Base-by-base conservation (phyloP, 1,139 yeast genomes). In the Suhomyces bolitotheri region DNA sequence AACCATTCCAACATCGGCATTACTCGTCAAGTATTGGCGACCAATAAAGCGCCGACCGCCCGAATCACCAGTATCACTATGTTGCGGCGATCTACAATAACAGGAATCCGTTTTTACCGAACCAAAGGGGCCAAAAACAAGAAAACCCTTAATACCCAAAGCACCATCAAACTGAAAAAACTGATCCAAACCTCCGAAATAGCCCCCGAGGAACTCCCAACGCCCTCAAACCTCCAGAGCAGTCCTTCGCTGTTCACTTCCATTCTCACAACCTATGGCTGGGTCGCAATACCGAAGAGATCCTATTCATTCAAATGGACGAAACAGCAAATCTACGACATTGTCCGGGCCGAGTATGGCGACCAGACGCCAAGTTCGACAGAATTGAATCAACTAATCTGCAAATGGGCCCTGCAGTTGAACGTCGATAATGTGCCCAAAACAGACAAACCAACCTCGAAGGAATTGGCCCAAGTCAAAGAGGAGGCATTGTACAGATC, bases 261-360 rank as follows among this genome's bases (percentile, higher is more conserved):
- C 3, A 29, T 65, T 4, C 31, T 43, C 21, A 60, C 67, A 5
- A 43, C 47, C 1, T 52, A 42, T 31, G 71, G 70, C 4, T 66
- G 74, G 74, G 58, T 56, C 16, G 49, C 51, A 0, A 50, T 68
- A 7, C 64, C 63, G 3, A 51, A 50, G 29, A 40, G 49, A 6
- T 54, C 48, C 30, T 62, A 53, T 34, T 58, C 62, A 7, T 45
- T 49, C 23, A 46, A 51, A 15, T 64, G 71, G 71, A 64, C 70
- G 4, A 40, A 47, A 25, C 32, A 41, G 1, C 39, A 43, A 29
- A 14, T 53, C 16, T 35, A 41, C 12, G 25, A 25, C 26, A 23
- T 27, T 9, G 29, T 50, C 16, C 39, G 38, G 6, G 24, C 15
- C 7, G 17, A 25, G 22, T 25, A 22, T 6, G 22, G 25, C 23